Percentiles rank a stretch among this genome's conserved stretches.
Evolutionary conservation across 805 yeast genomes (phyloP).

Genomic region (Priceomyces castillae): DNA sequence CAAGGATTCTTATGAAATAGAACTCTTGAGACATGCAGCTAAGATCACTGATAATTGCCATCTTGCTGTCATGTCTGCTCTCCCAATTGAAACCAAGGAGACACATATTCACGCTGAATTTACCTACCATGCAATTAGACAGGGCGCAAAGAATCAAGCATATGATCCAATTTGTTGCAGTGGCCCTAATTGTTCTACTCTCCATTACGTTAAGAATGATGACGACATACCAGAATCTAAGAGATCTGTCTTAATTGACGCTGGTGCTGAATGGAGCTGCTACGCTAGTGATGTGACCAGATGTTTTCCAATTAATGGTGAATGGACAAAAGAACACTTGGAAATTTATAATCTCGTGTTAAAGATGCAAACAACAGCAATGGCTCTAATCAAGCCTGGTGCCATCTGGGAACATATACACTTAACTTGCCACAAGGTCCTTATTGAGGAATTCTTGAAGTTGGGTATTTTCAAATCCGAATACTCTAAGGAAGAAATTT

Average conservation of each 20-base stretch:
- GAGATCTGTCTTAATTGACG: slow-evolving; percentile 79
- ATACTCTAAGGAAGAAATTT: slow-evolving; percentile 60
- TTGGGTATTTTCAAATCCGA: slow-evolving; percentile 72
- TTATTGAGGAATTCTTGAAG: slow-evolving; percentile 66
- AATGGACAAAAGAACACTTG: slow-evolving; percentile 84
- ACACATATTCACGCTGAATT: slow-evolving; percentile 95
- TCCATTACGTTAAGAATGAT: slow-evolving; percentile 86
- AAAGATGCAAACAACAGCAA: slow-evolving; percentile 76
- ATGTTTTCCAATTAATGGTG: slow-evolving; percentile 88
- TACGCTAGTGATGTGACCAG: slow-evolving; percentile 94
- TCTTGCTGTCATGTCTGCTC: slow-evolving; percentile 86
- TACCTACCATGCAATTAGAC: slow-evolving; percentile 87
- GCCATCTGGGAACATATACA: slow-evolving; percentile 84
- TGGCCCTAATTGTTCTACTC: slow-evolving; percentile 86
- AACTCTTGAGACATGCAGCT: slow-evolving; percentile 75
- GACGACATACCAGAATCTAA: slow-evolving; percentile 46
- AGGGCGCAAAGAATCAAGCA: slow-evolving; percentile 85
- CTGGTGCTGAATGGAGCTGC: slow-evolving; percentile 96
- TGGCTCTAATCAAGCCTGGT: slow-evolving; percentile 78
- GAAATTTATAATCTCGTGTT: slow-evolving; percentile 75
- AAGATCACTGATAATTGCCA: slow-evolving; percentile 86
- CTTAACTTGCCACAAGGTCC: slow-evolving; percentile 69
- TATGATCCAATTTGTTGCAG: slow-evolving; percentile 96
- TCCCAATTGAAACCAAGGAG: slow-evolving; percentile 84
- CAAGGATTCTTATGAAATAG: slow-evolving; percentile 81